These are phyloP conservation scores for Phytopythium mirpurense DNA, from an alignment of 352 stramenopile species.

Conservation along the genomic window DNA sequence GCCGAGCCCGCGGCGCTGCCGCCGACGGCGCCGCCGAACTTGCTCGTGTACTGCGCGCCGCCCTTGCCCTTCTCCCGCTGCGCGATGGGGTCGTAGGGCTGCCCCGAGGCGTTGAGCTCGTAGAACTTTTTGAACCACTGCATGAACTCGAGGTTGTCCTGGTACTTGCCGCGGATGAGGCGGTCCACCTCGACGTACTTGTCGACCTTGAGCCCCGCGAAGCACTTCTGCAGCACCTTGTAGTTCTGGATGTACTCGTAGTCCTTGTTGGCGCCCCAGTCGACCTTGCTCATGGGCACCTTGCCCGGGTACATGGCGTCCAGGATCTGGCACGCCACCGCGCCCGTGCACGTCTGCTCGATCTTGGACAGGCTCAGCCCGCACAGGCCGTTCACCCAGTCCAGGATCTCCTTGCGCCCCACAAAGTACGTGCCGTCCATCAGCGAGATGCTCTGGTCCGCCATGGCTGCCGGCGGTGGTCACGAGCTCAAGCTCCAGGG, in stretches of 20 bases:
- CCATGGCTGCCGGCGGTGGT: neutral
- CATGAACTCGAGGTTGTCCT: conserved; percentile 99
- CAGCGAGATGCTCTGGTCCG: conserved; percentile 90
- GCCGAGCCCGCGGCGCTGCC: conserved; percentile 10
- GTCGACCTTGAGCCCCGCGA: conserved; percentile 95
- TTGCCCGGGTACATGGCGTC: conserved; percentile 93
- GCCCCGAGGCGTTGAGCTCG: conserved; percentile 75
- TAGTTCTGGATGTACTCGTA: conserved; percentile 99
- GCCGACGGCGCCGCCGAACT: conserved; percentile 37
- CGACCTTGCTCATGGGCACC: conserved; percentile 96
- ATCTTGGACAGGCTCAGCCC: conserved; percentile 94
- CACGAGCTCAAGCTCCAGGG: too few relatives aligned
- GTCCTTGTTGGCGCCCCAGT: conserved; percentile 96
- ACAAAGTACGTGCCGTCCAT: conserved; percentile 98
- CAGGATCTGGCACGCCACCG: conserved; percentile 97
- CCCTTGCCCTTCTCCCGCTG: conserved; percentile 94
- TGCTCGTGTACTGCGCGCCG: conserved; percentile 70
- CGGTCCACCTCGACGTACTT: conserved; percentile 97
- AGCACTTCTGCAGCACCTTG: conserved; percentile 98
- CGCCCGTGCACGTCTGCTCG: conserved; percentile 95
- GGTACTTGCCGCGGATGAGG: conserved; percentile 98
- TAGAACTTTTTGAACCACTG: conserved; percentile 97
- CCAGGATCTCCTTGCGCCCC: conserved; percentile 95
- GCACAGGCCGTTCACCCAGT: conserved; percentile 98
- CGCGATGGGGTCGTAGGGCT: conserved; percentile 92